Conservation (phyloP, 345 rosid species). For the Kandelia obovata region DNA sequence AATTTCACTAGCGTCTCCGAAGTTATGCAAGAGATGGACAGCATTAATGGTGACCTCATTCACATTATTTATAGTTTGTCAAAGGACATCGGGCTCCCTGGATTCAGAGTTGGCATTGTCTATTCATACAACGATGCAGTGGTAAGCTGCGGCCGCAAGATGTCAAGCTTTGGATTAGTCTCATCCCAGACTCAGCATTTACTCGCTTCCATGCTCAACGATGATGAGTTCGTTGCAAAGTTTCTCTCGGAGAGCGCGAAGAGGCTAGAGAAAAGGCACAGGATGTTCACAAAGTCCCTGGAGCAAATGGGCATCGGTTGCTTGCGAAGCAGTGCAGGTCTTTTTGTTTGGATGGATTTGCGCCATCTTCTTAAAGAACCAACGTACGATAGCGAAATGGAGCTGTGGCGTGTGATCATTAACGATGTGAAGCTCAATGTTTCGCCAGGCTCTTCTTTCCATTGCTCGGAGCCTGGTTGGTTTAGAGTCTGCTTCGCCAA, state of each 20-base stretch:
- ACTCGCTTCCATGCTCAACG: slow-evolving; percentile 70
- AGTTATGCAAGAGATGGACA: slow-evolving; percentile 42
- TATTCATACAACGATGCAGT: slow-evolving; percentile 72
- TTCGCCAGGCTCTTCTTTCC: slow-evolving; percentile 80
- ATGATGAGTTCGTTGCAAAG: slow-evolving; percentile 48
- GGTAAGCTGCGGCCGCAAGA: slow-evolving; percentile 57
- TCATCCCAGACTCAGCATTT: slow-evolving; percentile 69
- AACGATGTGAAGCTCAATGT: slow-evolving; percentile 69
- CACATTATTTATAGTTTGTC: slow-evolving; percentile 83
- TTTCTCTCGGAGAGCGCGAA: slow-evolving; percentile 50
- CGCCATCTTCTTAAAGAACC: slow-evolving; percentile 46
- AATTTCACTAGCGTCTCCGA: slow-evolving; percentile 61
- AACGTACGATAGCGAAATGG: slow-evolving; percentile 48
- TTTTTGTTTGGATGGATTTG: slow-evolving; percentile 82
- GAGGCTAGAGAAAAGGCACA: slow-evolving; percentile 49
- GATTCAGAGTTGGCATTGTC: slow-evolving; percentile 72
- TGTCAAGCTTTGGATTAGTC: slow-evolving; percentile 86
- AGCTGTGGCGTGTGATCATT: slow-evolving; percentile 59
- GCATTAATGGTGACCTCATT: slow-evolving; percentile 45
- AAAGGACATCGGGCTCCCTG: slow-evolving; percentile 91
- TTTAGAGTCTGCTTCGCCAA: slow-evolving; percentile 90
- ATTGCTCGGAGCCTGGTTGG: slow-evolving; percentile 75
- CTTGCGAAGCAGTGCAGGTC: slow-evolving; percentile 56
- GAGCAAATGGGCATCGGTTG: slow-evolving; percentile 50
- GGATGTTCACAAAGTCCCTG: slow-evolving; percentile 42